Conservation (phyloP, 106 monocot genomes). For the Phalaenopsis equestris region DNA sequence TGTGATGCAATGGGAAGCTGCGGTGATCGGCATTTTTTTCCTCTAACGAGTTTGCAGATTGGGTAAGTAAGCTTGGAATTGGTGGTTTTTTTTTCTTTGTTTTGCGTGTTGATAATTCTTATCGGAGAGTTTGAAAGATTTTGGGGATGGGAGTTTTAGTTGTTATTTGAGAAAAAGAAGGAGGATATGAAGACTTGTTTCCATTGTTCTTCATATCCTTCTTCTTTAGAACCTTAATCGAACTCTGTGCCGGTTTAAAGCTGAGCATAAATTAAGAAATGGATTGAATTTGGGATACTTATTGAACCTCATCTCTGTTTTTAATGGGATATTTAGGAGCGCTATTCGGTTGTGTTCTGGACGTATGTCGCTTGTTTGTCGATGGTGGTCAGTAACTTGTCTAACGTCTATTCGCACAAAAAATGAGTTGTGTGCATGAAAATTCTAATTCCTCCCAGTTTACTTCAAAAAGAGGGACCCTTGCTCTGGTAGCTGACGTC, state of each 20-base stretch:
- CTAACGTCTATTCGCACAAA: no score
- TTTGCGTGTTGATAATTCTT: not conserved
- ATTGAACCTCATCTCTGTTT: not conserved
- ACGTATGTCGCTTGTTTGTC: not conserved
- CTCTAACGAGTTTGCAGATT: constrained; percentile 82
- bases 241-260: not conserved
- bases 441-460: not conserved
- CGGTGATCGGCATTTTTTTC: constrained; percentile 46
- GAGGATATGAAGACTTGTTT: not conserved
- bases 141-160: not conserved
- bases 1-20: constrained; percentile 12
- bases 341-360: not conserved
- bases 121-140: no score
- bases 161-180: not conserved
- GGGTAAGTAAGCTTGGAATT: constrained; percentile 30
- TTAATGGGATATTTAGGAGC: no score
- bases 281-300: not conserved
- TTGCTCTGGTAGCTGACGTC: no score
- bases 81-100: not conserved
- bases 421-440: not conserved
- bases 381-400: no score
- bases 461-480: no score
- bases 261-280: not conserved
- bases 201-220: not conserved
- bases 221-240: not conserved